These are phyloP conservation scores for Vitis rotundifolia DNA, from an alignment of 164 flowering plant genomes.

Conservation along the genomic window DNA sequence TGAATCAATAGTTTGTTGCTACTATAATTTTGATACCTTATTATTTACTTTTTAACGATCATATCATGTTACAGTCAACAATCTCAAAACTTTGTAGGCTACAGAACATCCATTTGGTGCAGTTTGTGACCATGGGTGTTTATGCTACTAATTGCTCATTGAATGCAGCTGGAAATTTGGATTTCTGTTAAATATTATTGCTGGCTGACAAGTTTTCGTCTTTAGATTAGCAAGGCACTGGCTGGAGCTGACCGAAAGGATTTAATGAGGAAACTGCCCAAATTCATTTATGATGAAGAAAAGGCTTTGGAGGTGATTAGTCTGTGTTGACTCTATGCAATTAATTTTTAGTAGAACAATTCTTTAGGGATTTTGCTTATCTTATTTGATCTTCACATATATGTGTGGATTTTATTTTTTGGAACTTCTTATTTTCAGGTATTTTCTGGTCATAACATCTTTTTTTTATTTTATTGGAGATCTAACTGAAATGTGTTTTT, in stretches of 20 bases:
- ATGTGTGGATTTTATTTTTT: too few relatives aligned
- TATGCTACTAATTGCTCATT: background rate
- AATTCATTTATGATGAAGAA: constrained; percentile 92
- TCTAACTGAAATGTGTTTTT: too few relatives aligned
- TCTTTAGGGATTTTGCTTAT: too few relatives aligned
- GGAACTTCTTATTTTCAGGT: too few relatives aligned
- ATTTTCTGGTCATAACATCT: too few relatives aligned
- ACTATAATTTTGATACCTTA: background rate
- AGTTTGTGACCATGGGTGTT: background rate
- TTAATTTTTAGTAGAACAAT: too few relatives aligned
- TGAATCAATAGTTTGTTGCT: background rate
- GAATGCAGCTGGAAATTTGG: too few relatives aligned
- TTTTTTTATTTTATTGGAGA: too few relatives aligned
- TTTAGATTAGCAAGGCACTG: constrained; percentile 83
- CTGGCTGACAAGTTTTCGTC: background rate
- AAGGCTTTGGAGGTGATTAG: constrained; percentile 86
- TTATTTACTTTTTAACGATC: background rate
- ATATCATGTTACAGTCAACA: too few relatives aligned
- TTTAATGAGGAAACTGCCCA: constrained; percentile 84
- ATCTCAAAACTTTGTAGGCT: too few relatives aligned
- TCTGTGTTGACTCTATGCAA: constrained; percentile 8
- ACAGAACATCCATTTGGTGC: background rate
- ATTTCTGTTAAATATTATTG: background rate
- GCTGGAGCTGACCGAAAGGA: constrained; percentile 81
- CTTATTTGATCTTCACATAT: background rate